These are phyloP conservation scores for Keithomyces neogunnii DNA, from an alignment of 2,329 filamentous ascomycete genomes.

Conservation along the genomic window DNA sequence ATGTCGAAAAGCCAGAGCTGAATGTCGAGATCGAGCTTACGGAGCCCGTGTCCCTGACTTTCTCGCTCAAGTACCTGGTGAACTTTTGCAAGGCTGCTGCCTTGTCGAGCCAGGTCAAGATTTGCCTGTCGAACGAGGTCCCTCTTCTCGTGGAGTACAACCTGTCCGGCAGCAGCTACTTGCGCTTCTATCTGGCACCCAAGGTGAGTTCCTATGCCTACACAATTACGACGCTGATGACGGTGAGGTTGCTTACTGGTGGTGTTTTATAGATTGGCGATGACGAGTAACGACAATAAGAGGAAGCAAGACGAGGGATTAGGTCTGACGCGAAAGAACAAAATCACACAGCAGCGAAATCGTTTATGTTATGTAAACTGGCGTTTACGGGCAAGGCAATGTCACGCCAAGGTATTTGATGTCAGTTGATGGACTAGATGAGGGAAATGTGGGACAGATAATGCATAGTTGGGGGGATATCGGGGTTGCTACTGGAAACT, in stretches of 20 bases:
- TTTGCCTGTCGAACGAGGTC: constrained; percentile 93
- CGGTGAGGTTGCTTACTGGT: background rate
- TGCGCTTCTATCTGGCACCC: constrained; percentile 95
- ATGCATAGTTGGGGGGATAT: background rate
- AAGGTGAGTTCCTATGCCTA: constrained; percentile 58
- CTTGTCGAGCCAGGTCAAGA: constrained; percentile 73
- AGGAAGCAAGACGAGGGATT: background rate
- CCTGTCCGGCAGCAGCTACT: constrained; percentile 71
- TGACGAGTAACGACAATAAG: constrained; percentile 23
- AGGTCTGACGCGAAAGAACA: background rate
- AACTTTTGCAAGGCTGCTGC: constrained; percentile 99
- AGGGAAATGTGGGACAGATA: background rate
- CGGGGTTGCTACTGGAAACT: background rate
- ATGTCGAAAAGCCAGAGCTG: constrained; percentile 79
- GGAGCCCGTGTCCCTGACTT: constrained; percentile 89
- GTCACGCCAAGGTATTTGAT: constrained; percentile 1
- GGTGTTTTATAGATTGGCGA: constrained; percentile 25
- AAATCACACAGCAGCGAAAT: constrained; percentile 11
- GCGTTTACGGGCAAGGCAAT: constrained; percentile 5
- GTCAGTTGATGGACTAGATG: background rate
- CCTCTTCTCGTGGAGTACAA: constrained; percentile 91
- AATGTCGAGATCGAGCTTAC: constrained; percentile 84
- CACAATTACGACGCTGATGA: background rate
- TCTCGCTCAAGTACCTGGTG: constrained; percentile 98
- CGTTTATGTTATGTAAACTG: constrained; percentile 4